Evolutionary conservation across 495 filamentous ascomycete genomes (phyloP), one percentile per base, ranked within the genome.

Genomic region (Bacidia gigantensis): DNA sequence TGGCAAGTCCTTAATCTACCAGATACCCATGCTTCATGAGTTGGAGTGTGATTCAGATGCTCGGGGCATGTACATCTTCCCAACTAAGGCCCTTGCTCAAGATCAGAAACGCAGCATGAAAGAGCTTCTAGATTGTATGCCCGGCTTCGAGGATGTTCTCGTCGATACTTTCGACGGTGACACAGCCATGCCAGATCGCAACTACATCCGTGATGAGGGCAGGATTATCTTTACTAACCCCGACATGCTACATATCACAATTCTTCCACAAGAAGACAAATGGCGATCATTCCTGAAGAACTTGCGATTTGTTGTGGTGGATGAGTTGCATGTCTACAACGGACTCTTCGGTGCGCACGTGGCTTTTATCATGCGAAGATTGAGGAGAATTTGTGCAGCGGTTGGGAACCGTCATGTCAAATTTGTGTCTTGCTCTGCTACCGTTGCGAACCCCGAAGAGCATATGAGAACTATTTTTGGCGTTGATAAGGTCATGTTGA

Each of bases 161-260:
- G 87, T 95, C 10, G 93, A 97, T 57, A 95, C 89, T 0, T 97
- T 94, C 53, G 92, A 99, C 63, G 92, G 92, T 9, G 92, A 99
- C 65, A 97, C 93, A 1, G 79, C 84, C 0, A 86, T 90, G 81
- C 62, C 67, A 10, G 83, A 85, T 39, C 73, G 92, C 43, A 86
- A 85, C 53, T 57, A 71, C 44, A 86, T 99, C 52, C 79, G 89
- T 11, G 89, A 97, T 43, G 84, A 95, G 61, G 93, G 83, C 9
- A 73, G 87, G 11, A 86, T 99, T 54, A 90, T 99, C 52, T 96
- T 99, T 63, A 99, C 92, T 7, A 99, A 99, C 58, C 92, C 92
- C 0, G 92, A 99, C 59, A 97, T 97, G 90, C 75, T 99, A 45
- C 92, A 99, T 58, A 80, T 96, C 44, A 93, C 85, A 0, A 93